phyloP scores from a whole-genome alignment of 306 rosid genomes.

The Oemleria cerasiformis region DNA sequence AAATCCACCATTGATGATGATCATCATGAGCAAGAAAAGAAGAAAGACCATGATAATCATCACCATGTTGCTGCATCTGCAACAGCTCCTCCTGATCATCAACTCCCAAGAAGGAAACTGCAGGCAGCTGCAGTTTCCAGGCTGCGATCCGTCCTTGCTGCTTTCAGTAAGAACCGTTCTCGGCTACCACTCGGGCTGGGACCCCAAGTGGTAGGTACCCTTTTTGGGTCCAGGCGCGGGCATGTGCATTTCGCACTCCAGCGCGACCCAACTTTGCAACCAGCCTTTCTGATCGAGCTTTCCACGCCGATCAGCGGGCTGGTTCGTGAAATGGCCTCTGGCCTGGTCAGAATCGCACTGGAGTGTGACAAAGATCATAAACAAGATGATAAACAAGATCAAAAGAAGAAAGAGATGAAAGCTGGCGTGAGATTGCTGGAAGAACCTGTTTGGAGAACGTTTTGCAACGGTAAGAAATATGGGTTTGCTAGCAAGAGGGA shows the following conservation, averaged over 20 bases:
- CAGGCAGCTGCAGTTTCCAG: constrained; percentile 71
- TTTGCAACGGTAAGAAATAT: constrained; percentile 87
- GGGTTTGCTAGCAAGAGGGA: constrained; percentile 87
- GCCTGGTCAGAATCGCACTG: constrained; percentile 87
- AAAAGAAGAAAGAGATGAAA: constrained; percentile 24
- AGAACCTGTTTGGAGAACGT: constrained; percentile 86
- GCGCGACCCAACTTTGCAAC: constrained; percentile 66
- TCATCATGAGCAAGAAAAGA: constrained; percentile 26
- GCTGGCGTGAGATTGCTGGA: constrained; percentile 52
- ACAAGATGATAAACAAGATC: constrained; percentile 20
- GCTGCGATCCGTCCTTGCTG: constrained; percentile 68
- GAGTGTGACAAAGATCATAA: constrained; percentile 72
- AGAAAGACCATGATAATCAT: constrained; percentile 31
- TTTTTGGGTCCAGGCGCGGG: constrained; percentile 84
- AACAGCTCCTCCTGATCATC: background rate
- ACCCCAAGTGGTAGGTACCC: constrained; percentile 77
- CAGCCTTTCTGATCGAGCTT: constrained; percentile 86
- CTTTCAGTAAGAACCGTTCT: constrained; percentile 66
- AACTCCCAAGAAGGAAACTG: constrained; percentile 52
- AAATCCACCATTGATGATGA: background rate
- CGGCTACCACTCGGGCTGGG: constrained; percentile 59
- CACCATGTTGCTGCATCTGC: constrained; percentile 19
- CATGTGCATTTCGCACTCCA: constrained; percentile 93
- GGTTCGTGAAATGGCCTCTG: constrained; percentile 99
- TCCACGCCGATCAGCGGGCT: constrained; percentile 87